A percentile compares a stretch with the other conserved stretches of the same genome.
These are phyloP conservation scores for Daldinia sp. DNA, from an alignment of 2,329 filamentous ascomycete species.

Conservation along the genomic window DNA sequence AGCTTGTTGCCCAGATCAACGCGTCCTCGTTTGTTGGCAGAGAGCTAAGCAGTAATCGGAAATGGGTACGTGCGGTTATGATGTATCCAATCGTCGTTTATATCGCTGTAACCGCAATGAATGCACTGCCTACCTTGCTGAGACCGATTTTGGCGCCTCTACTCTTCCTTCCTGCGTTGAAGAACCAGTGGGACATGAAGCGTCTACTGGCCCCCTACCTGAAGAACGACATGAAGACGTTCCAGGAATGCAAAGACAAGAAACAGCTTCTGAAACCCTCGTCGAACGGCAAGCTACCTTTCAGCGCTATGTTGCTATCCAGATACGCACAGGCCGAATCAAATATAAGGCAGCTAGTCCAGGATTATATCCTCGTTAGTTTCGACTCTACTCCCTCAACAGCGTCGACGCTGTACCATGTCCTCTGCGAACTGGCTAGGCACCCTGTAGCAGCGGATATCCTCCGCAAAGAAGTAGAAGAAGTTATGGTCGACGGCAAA, in stretches of 20 bases:
- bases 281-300: neutral
- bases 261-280: neutral
- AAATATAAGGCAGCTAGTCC: neutral
- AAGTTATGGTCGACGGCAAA: neutral
- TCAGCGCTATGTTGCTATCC: neutral
- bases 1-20: neutral
- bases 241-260: neutral
- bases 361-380: neutral
- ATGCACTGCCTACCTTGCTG: neutral
- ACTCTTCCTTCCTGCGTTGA: neutral
- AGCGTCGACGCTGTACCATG: neutral
- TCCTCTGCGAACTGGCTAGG: neutral
- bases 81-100: neutral
- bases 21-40: neutral
- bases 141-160: neutral
- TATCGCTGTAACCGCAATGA: neutral
- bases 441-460: neutral
- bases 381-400: neutral
- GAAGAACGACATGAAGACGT: neutral
- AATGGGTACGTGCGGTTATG: slow-evolving; percentile 1
- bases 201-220: neutral
- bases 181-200: slow-evolving; percentile 1
- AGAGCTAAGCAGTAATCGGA: neutral
- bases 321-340: neutral
- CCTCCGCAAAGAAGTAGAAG: neutral